Evolutionary conservation across 129 eudicot genomes (phyloP).

Genomic region (Gnaphalium uliginosum): DNA sequence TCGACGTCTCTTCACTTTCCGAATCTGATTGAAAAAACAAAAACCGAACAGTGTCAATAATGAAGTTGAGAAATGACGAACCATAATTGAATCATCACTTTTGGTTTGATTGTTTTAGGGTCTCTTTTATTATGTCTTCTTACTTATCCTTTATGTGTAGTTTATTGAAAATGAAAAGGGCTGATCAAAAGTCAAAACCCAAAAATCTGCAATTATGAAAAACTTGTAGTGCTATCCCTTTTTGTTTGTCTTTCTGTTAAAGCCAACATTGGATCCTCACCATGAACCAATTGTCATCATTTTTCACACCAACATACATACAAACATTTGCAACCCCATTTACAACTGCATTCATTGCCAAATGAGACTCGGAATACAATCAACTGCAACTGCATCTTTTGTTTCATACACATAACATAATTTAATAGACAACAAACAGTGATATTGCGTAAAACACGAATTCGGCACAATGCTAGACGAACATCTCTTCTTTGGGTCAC

Average conservation of each 20-base stretch:
- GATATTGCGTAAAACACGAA: background rate
- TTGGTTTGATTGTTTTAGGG: background rate
- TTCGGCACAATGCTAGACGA: background rate
- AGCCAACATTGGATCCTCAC: constrained; percentile 32
- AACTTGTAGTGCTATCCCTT: constrained; percentile 14
- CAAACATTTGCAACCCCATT: constrained; percentile 23
- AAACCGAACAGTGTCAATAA: background rate
- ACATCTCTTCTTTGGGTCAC: constrained; percentile 12
- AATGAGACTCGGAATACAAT: constrained; percentile 25
- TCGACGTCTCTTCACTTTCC: background rate
- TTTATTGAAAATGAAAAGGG: constrained; percentile 9
- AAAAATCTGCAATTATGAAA: constrained; percentile 30
- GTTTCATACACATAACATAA: constrained; percentile 31
- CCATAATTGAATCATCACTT: background rate
- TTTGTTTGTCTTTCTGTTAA: constrained; percentile 30
- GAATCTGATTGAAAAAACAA: background rate
- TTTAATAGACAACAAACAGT: constrained; percentile 12
- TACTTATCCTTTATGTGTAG: background rate
- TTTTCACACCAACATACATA: constrained; percentile 25
- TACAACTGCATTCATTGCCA: constrained; percentile 27
- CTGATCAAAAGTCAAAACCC: constrained; percentile 11
- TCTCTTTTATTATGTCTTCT: background rate
- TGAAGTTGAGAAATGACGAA: background rate
- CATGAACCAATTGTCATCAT: constrained; percentile 27
- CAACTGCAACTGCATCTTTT: constrained; percentile 25